These are phyloP conservation scores for Pleurotus tuoliensis DNA, from an alignment of 768 basidiomycete species.

Conservation along the genomic window DNA sequence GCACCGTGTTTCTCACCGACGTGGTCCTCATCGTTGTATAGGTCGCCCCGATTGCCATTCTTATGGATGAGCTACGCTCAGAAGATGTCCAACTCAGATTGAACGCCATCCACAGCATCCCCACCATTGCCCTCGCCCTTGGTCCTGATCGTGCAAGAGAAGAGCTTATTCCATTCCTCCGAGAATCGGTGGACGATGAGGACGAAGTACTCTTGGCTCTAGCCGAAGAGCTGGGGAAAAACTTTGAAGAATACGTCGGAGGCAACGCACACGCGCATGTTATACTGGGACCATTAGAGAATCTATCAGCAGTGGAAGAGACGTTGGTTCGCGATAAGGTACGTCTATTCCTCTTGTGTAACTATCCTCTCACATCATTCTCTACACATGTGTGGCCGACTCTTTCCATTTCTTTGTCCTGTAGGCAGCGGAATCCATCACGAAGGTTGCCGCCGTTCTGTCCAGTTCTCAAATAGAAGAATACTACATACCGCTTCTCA, in stretches of 20 bases:
- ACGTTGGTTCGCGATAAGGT: conserved; percentile 98
- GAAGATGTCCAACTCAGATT: conserved; percentile 96
- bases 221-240: conserved; percentile 90
- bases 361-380: background rate
- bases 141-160: conserved; percentile 93
- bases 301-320: conserved; percentile 95
- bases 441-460: conserved; percentile 78
- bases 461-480: conserved; percentile 81
- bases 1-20: conserved; percentile 10
- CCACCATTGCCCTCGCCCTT: conserved; percentile 95
- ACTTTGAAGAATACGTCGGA: conserved; percentile 93
- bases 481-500: conserved; percentile 87
- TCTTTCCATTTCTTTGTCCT: background rate
- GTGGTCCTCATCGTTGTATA: conserved; percentile 27
- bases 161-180: conserved; percentile 94
- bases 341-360: conserved; percentile 12
- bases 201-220: conserved; percentile 96
- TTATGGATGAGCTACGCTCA: conserved; percentile 97
- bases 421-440: conserved; percentile 94
- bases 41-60: conserved; percentile 93
- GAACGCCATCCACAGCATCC: conserved; percentile 95
- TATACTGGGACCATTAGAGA: conserved; percentile 88
- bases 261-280: conserved; percentile 85
- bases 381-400: background rate
- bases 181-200: conserved; percentile 99